Evolutionary conservation across 176 grass and related monocot genomes (phyloP), one percentile per base, ranked within the genome.

Genomic region (Triticum timopheevii): DNA sequence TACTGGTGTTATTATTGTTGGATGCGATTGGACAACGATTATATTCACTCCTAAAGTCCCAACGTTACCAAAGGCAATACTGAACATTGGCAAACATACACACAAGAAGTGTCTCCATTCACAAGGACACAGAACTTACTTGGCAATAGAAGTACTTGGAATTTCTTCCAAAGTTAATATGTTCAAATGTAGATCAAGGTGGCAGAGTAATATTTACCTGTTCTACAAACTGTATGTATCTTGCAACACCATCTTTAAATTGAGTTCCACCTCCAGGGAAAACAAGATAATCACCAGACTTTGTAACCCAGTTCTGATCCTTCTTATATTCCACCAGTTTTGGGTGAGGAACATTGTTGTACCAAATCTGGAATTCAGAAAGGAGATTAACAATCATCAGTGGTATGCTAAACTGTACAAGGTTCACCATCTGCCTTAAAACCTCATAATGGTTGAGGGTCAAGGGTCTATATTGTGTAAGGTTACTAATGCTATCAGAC

Each of bases 251-350:
- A 61, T 89, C 82, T 88, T 94, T 98, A 77, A 98, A 98, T 54
- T 98, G 97, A 79, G 97, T 98, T 83, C 97, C 97, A 62, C 92
- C 92, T 68, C 94, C 94, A 8, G 94, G 97, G 71, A 98, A 98
- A 84, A 96, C 76, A 86, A 98, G 89, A 87, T 93, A 94, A 84
- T 98, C 92, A 39, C 77, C 92, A 13, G 93, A 98, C 16, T 28
- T 92, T 35, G 70, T 88, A 30, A 98, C 94, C 92, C 94, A 96
- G 39, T 96, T 96, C 80, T 98, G 97, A 79, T 96, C 94, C 77
- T 96, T 98, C 75, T 96, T 98, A 65, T 94, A 98, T 71, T 98
- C 90, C 65, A 91, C 90, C 36, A 98, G 83, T 83, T 98, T 98
- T 12, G 97, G 85, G 58, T 98, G 97, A 85, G 97, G 94, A 67